Evolutionary conservation across 169 alveolate genomes (phyloP).

Genomic region (Plasmodium billcollinsi): DNA sequence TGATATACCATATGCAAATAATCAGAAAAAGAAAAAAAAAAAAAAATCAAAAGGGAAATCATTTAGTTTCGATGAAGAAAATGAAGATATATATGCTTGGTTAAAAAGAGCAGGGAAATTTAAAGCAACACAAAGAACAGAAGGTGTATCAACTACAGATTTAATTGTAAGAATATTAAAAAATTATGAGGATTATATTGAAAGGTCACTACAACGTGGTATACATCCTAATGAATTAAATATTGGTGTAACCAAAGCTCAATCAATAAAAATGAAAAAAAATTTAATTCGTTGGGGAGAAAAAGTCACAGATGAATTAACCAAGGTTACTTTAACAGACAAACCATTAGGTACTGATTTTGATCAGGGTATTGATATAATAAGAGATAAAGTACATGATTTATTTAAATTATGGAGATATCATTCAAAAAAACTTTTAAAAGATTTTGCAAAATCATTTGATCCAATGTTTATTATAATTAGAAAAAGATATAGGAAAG

Average conservation of each 20-base stretch:
- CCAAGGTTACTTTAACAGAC: slow-evolving; percentile 92
- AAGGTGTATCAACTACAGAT: slow-evolving; percentile 98
- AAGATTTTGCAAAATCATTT: slow-evolving; percentile 77
- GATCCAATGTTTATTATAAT: slow-evolving; percentile 70
- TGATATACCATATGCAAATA: slow-evolving; percentile 93
- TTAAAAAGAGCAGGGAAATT: slow-evolving; percentile 93
- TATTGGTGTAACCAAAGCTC: slow-evolving; percentile 92
- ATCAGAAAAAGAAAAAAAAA: slow-evolving; percentile 65
- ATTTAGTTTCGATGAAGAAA: slow-evolving; percentile 79
- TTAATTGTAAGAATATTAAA: slow-evolving; percentile 94
- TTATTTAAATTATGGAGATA: slow-evolving; percentile 80
- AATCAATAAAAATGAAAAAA: slow-evolving; percentile 91
- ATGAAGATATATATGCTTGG: slow-evolving; percentile 94
- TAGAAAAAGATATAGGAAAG: slow-evolving; percentile 47
- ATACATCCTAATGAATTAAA: slow-evolving; percentile 94
- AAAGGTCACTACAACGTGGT: slow-evolving; percentile 95
- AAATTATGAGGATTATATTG: slow-evolving; percentile 96
- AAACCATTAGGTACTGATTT: slow-evolving; percentile 83
- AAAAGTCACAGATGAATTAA: slow-evolving; percentile 88
- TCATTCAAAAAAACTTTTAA: slow-evolving; percentile 74
- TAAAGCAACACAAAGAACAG: slow-evolving; percentile 95
- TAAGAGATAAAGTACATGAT: slow-evolving; percentile 77
- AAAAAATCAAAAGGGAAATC: slow-evolving; percentile 78
- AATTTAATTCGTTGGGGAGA: slow-evolving; percentile 91
- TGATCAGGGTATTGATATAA: slow-evolving; percentile 81